Percentiles rank a stretch among this genome's conserved stretches.
These are phyloP conservation scores for Clonostachys solani DNA, from an alignment of 2,329 filamentous ascomycete genomes.

Conservation along the genomic window DNA sequence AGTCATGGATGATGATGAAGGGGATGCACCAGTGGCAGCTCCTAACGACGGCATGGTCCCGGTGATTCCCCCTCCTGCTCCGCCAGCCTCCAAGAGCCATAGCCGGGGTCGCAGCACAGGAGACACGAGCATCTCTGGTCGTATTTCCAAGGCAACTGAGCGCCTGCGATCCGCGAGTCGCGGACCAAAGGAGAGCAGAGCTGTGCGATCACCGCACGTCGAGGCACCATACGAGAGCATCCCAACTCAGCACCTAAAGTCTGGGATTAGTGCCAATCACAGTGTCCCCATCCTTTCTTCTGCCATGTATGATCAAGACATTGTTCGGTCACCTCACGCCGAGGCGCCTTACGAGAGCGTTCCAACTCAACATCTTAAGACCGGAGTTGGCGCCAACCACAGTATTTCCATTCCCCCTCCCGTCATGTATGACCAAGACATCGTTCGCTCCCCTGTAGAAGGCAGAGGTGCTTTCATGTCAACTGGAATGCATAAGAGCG, in stretches of 20 bases:
- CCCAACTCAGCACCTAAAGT: conserved; percentile 20
- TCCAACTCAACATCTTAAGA: neutral
- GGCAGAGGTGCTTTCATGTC: conserved; percentile 30
- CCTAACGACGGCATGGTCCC: conserved; percentile 38
- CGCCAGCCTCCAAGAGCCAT: conserved; percentile 45
- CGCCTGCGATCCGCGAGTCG: conserved; percentile 57
- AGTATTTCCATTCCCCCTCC: conserved; percentile 17
- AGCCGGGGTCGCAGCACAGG: conserved; percentile 52
- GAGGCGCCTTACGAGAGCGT: conserved; percentile 1
- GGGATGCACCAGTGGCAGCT: conserved; percentile 20
- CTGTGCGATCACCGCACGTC: conserved; percentile 10
- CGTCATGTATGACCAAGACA: conserved; percentile 29
- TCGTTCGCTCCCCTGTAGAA: conserved; percentile 24
- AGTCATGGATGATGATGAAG: conserved; percentile 54
- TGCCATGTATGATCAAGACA: too few species aligned
- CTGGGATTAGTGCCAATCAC: conserved; percentile 1
- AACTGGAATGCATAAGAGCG: conserved; percentile 47
- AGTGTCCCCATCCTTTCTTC: too few species aligned
- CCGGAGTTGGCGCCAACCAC: neutral
- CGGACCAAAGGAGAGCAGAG: conserved; percentile 35
- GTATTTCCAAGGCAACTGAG: conserved; percentile 54
- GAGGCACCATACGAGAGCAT: conserved; percentile 37
- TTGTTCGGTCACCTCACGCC: conserved; percentile 5
- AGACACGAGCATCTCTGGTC: conserved; percentile 47
- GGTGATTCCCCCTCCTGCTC: conserved; percentile 38